A percentile compares a stretch with the other conserved stretches of the same genome.
These are phyloP conservation scores for Talaromyces sp. DNA, from an alignment of 2,329 filamentous ascomycete species.

Conservation along the genomic window DNA sequence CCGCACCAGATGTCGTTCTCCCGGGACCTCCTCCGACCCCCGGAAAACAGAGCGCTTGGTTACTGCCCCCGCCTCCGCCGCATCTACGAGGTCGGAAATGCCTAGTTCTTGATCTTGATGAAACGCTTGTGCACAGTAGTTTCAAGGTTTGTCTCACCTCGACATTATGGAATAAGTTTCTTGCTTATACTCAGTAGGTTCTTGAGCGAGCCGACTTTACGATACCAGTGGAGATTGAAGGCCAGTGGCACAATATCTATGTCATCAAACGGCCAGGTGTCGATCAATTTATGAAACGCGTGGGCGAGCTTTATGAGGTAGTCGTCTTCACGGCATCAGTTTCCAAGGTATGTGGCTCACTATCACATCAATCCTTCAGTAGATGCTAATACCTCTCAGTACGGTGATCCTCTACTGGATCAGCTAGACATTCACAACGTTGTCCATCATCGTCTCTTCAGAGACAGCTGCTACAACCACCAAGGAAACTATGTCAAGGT, in stretches of 20 bases:
- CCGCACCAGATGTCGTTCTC: slow-evolving; percentile 49
- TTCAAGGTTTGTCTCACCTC: slow-evolving; percentile 71
- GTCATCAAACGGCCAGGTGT: slow-evolving; percentile 99
- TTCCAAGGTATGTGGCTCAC: slow-evolving; percentile 66
- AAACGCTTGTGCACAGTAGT: slow-evolving; percentile 95
- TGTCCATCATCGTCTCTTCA: slow-evolving; percentile 91
- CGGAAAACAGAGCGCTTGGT: slow-evolving; percentile 55
- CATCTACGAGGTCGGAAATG: slow-evolving; percentile 87
- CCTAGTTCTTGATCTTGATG: slow-evolving; percentile 89
- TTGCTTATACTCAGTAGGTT: slow-evolving; percentile 56
- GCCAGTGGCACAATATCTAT: slow-evolving; percentile 98
- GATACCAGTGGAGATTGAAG: slow-evolving; percentile 97
- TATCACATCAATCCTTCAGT: not conserved
- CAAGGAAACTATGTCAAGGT: slow-evolving; percentile 98
- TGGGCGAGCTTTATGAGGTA: slow-evolving; percentile 96
- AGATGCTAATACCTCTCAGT: slow-evolving; percentile 51
- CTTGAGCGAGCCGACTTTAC: slow-evolving; percentile 98
- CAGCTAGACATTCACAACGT: slow-evolving; percentile 97
- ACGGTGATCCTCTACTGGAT: slow-evolving; percentile 91
- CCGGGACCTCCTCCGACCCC: slow-evolving; percentile 49
- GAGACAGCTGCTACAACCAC: slow-evolving; percentile 98
- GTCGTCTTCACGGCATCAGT: slow-evolving; percentile 98
- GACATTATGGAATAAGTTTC: not conserved
- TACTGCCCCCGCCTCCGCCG: slow-evolving; percentile 77
- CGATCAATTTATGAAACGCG: slow-evolving; percentile 97